Evolutionary conservation across 2,329 filamentous ascomycete species (phyloP).

Genomic region (Daldinia eschscholtzii): DNA sequence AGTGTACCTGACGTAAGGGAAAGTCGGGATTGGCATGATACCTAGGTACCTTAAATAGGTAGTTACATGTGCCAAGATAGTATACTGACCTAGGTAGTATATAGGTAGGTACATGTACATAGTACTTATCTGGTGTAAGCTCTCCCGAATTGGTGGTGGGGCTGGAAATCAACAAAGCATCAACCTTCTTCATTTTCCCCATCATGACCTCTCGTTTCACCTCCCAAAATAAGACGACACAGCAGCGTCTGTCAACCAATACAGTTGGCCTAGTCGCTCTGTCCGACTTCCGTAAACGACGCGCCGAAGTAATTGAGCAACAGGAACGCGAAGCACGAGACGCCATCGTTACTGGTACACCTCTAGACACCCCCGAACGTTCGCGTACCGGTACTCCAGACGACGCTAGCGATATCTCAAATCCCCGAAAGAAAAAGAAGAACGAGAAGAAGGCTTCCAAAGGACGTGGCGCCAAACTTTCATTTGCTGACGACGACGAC

Average conservation of each 20-base stretch:
- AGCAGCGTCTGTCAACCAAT: constrained; percentile 85
- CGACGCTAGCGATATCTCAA: constrained; percentile 54
- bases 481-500: constrained; percentile 76
- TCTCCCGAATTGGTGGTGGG: neutral
- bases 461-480: constrained; percentile 64
- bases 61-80: neutral
- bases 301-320: constrained; percentile 92
- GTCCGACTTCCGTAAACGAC: constrained; percentile 94
- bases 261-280: constrained; percentile 93
- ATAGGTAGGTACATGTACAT: neutral
- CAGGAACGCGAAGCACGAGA: constrained; percentile 86
- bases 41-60: neutral
- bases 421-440: constrained; percentile 61
- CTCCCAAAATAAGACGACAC: constrained; percentile 79
- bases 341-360: constrained; percentile 59
- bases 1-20: too few species aligned
- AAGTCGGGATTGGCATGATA: too few species aligned
- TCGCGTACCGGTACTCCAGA: constrained; percentile 64
- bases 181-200: neutral
- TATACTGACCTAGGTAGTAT: too few species aligned
- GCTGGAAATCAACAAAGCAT: neutral
- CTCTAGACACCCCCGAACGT: constrained; percentile 60
- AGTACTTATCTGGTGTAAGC: neutral
- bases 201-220: constrained; percentile 70
- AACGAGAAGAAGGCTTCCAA: constrained; percentile 57